A percentile compares a stretch with the other conserved stretches of the same genome.
These are phyloP conservation scores for Dendrocalamus sinicus DNA, from an alignment of 176 grass and related monocot species.

Conservation along the genomic window DNA sequence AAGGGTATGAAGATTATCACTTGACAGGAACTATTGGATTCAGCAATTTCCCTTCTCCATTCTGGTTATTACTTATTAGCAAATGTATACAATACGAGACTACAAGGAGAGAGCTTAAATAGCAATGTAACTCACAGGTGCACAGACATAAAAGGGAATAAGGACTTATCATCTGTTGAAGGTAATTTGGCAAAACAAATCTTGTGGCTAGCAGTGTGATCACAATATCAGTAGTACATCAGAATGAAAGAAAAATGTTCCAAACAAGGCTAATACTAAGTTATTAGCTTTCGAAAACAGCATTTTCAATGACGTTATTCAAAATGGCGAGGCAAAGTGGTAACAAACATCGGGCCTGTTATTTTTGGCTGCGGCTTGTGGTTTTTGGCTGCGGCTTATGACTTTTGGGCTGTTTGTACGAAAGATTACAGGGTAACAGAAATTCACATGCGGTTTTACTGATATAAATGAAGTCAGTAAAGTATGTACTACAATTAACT, in stretches of 20 bases:
- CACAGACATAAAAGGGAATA: not conserved
- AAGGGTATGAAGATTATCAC: not conserved
- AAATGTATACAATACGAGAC: not conserved
- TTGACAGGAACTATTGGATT: not conserved
- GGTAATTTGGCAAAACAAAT: slow-evolving; percentile 12
- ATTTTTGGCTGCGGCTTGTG: too few relatives aligned
- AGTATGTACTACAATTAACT: too few relatives aligned
- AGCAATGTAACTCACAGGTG: not conserved
- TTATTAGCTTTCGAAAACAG: not conserved
- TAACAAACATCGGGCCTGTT: too few relatives aligned
- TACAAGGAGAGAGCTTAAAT: not conserved
- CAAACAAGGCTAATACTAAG: not conserved
- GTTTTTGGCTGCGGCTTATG: too few relatives aligned
- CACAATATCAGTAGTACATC: not conserved
- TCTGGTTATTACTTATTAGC: not conserved
- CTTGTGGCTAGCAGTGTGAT: not conserved
- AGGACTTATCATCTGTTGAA: not conserved
- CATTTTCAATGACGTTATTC: not conserved
- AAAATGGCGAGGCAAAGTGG: not conserved
- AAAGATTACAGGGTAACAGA: too few relatives aligned
- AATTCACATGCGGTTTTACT: too few relatives aligned
- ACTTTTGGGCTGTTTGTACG: too few relatives aligned
- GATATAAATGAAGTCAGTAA: too few relatives aligned
- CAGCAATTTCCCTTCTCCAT: not conserved
- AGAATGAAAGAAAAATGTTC: not conserved